These are phyloP conservation scores for Mimosa bimucronata DNA, from an alignment of 306 rosid species.

Conservation along the genomic window DNA sequence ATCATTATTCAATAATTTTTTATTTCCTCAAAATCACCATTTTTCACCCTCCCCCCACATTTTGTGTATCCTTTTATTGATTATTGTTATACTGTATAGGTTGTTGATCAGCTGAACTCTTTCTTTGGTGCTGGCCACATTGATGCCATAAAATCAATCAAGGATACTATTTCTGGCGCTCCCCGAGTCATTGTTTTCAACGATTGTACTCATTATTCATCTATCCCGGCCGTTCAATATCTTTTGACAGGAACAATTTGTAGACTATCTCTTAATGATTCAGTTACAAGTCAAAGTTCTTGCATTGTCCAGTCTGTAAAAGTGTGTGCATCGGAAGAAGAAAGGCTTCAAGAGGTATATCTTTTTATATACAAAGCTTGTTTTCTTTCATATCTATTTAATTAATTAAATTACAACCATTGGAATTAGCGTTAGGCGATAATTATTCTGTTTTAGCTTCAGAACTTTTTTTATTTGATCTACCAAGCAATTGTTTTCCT, in stretches of 20 bases:
- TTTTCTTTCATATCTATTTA: slow-evolving; percentile 6
- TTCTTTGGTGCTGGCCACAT: slow-evolving; percentile 49
- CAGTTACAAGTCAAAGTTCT: slow-evolving; percentile 70
- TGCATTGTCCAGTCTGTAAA: slow-evolving; percentile 66
- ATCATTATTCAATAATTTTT: neutral
- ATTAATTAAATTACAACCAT: neutral
- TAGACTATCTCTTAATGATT: slow-evolving; percentile 61
- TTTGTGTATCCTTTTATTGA: slow-evolving; percentile 26
- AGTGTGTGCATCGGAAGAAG: slow-evolving; percentile 48
- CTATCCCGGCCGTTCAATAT: slow-evolving; percentile 55
- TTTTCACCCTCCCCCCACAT: neutral
- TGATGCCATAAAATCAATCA: slow-evolving; percentile 59
- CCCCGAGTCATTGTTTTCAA: slow-evolving; percentile 71
- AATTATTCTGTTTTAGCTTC: neutral
- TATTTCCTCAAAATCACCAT: neutral
- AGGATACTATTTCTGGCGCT: slow-evolving; percentile 49
- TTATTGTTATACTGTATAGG: slow-evolving; percentile 52
- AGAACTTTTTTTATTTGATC: neutral
- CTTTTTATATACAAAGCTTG: neutral
- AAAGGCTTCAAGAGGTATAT: slow-evolving; percentile 58
- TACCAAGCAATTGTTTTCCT: neutral
- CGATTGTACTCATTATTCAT: slow-evolving; percentile 48
- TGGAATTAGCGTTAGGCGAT: slow-evolving; percentile 4
- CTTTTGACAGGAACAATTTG: slow-evolving; percentile 60
- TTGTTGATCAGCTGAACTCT: slow-evolving; percentile 70